A percentile compares a stretch with the other conserved stretches of the same genome.
phyloP scores from a whole-genome alignment of 208 protist genomes.

The Acanthamoeba lenticulata region DNA sequence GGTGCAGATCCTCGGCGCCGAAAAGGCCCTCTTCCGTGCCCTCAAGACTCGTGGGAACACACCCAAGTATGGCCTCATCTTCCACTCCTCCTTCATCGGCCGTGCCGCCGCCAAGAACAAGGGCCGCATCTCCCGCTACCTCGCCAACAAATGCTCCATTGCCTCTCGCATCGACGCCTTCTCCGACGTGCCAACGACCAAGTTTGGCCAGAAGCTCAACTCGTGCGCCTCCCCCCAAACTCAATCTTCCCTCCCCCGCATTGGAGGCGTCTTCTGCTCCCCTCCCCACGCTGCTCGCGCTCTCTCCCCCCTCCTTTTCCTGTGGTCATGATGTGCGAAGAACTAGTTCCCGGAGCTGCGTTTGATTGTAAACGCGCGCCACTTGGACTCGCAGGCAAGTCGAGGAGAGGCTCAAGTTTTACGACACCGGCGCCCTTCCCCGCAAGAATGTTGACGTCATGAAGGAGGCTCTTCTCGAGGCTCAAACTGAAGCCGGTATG shows the following conservation, averaged over 20 bases:
- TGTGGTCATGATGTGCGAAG: too few species aligned
- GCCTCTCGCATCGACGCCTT: constrained; percentile 98
- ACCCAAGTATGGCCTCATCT: constrained; percentile 99
- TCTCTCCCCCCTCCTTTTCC: too few species aligned
- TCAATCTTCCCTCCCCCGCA: neutral
- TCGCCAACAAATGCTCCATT: constrained; percentile 98
- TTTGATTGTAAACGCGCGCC: neutral
- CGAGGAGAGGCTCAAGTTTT: constrained; percentile 98
- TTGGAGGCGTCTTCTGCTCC: neutral
- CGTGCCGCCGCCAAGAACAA: constrained; percentile 97
- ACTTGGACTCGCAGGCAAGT: constrained; percentile 93
- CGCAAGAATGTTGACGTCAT: constrained; percentile 96
- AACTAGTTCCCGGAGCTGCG: neutral
- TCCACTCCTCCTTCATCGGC: constrained; percentile 98
- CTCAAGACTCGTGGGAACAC: constrained; percentile 98
- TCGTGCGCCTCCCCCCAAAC: constrained; percentile 71
- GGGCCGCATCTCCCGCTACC: constrained; percentile 97
- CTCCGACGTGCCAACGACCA: constrained; percentile 76
- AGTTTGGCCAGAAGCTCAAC: constrained; percentile 80
- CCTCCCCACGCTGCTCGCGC: neutral
- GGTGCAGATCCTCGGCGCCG: constrained; percentile 99
- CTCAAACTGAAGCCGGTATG: constrained; percentile 47
- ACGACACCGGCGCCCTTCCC: constrained; percentile 93
- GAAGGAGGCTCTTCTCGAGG: constrained; percentile 92
- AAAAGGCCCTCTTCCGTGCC: constrained; percentile 99